Percentiles rank a stretch among this genome's conserved stretches.
These are phyloP conservation scores for Chlorella sp. DNA, from an alignment of 139 green algal species.

Conservation along the genomic window DNA sequence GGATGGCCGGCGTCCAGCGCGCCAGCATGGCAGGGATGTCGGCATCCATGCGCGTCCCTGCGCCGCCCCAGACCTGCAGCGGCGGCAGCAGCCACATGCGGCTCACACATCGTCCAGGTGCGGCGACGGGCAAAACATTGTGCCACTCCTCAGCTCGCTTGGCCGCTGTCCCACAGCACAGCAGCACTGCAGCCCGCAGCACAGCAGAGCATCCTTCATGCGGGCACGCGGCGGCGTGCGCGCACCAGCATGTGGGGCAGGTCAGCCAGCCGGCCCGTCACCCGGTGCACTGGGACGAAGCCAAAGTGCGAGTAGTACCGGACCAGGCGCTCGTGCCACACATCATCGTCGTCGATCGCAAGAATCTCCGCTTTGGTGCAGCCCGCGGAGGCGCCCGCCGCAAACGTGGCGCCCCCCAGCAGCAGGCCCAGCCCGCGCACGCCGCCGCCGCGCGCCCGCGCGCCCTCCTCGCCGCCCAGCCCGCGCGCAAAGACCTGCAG, in stretches of 20 bases:
- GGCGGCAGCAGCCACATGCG: no score
- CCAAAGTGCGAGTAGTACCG: constrained; percentile 68
- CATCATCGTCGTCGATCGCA: constrained; percentile 70
- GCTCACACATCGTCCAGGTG: no score
- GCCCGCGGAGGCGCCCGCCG: constrained; percentile 50
- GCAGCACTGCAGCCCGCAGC: no score
- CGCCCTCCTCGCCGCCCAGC: constrained; percentile 30
- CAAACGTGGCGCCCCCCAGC: constrained; percentile 67
- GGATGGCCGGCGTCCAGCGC: constrained; percentile 58
- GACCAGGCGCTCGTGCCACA: constrained; percentile 55
- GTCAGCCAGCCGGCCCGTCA: constrained; percentile 54
- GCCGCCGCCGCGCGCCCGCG: constrained; percentile 44
- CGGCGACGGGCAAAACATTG: no score
- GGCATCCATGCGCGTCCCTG: constrained; percentile 79
- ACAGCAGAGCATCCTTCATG: no score
- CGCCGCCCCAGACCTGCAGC: constrained; percentile 87
- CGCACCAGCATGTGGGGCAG: constrained; percentile 67
- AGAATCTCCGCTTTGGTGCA: constrained; percentile 79
- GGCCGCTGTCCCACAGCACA: no score
- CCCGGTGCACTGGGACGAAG: constrained; percentile 48
- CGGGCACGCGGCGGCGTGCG: no score
- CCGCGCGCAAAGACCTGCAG: constrained; percentile 64
- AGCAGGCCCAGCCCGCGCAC: constrained; percentile 71
- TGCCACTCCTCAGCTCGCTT: no score
- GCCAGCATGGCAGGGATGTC: constrained; percentile 57